Evolutionary conservation across 768 basidiomycete genomes (phyloP).

Genomic region (Dictyophora rubrovolvata): DNA sequence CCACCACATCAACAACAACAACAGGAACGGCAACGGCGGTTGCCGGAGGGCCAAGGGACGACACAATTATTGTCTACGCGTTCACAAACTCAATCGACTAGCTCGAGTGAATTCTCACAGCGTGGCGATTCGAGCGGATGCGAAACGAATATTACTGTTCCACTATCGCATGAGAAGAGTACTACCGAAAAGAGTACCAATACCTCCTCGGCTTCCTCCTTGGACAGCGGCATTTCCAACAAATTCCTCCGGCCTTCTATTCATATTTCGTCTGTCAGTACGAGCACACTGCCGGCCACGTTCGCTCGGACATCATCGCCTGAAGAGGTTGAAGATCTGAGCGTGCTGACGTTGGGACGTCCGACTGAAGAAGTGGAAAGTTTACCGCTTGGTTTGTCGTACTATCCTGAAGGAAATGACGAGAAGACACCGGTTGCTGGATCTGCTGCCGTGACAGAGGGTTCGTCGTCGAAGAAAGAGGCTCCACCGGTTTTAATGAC

Average conservation of each 20-base stretch:
- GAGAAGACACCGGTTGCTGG: background rate
- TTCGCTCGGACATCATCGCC: background rate
- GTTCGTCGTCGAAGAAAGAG: background rate
- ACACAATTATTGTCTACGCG: constrained; percentile 1
- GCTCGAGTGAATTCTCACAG: constrained; percentile 12
- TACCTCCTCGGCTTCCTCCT: constrained; percentile 12
- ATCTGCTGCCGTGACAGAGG: background rate
- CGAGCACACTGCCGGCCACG: background rate
- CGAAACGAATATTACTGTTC: constrained; percentile 8
- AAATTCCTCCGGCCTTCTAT: background rate
- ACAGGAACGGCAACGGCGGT: no score
- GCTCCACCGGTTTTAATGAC: background rate
- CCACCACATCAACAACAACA: background rate
- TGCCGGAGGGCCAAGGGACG: background rate
- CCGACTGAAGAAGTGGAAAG: background rate
- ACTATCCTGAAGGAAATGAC: background rate
- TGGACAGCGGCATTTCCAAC: constrained; percentile 26
- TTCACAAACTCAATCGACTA: constrained; percentile 8
- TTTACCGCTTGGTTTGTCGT: background rate
- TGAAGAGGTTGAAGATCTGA: background rate
- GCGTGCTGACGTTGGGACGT: background rate
- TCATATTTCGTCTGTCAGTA: background rate
- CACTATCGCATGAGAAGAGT: background rate
- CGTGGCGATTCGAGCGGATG: constrained; percentile 2
- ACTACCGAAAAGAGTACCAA: background rate